Evolutionary conservation across 176 grass and related monocot species (phyloP).

Genomic region (Musa beccarii): DNA sequence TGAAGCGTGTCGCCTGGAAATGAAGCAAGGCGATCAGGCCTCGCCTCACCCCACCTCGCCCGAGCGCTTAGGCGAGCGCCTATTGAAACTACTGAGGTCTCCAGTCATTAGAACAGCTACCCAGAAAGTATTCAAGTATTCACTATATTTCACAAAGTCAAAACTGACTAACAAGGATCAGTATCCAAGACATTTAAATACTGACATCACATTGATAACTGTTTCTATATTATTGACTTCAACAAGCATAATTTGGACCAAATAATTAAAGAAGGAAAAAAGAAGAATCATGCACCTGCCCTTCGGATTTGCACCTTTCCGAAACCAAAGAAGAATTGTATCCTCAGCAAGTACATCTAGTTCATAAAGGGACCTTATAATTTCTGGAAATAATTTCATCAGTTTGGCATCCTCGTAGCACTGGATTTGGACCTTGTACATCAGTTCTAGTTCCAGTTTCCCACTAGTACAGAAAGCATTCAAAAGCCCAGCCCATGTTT

Average conservation of each 20-base stretch:
- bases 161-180: neutral
- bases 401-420: constrained; percentile 93
- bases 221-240: neutral
- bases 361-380: constrained; percentile 85
- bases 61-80: too few species aligned
- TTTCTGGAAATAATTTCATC: constrained; percentile 95
- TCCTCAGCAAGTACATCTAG: constrained; percentile 95
- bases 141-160: neutral
- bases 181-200: neutral
- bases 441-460: constrained; percentile 75
- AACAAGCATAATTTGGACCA: neutral
- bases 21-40: too few species aligned
- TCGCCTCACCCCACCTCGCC: too few species aligned
- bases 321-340: constrained; percentile 89
- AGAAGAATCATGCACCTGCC: constrained; percentile 41
- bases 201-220: neutral
- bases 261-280: neutral
- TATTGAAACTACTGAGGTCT: too few species aligned
- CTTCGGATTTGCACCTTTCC: constrained; percentile 89
- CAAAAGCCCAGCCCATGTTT: constrained; percentile 74
- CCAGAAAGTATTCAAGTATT: too few species aligned
- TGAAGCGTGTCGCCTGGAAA: too few species aligned
- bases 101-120: too few species aligned
- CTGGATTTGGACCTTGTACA: constrained; percentile 91
- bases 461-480: constrained; percentile 90